Evolutionary conservation across 176 grass and related monocot genomes (phyloP), one percentile per base, ranked within the genome.

Genomic region (Oryza meridionalis): DNA sequence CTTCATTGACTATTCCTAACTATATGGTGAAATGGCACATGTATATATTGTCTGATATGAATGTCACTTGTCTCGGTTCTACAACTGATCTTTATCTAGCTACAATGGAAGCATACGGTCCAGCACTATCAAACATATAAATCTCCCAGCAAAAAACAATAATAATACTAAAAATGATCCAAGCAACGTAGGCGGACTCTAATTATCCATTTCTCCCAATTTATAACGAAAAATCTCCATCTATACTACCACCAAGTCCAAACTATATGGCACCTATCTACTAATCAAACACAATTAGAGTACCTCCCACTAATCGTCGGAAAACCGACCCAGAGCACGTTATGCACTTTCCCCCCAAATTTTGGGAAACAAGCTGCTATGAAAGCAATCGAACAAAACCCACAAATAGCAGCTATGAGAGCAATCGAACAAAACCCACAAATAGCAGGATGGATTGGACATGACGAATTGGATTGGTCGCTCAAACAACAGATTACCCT

Each of bases 1-100:
- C 53, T 31, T 80, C 4, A 75, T 62, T 25, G 47, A 75, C 42
- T 40, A 21, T 24, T 61, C 40, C 29, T 17, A 82, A 42, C 42
- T 27, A 58, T 6, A 67, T 9, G 37, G 11, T 35, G 19, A 8
- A 77, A 63, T 27, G 7, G 33, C 38, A 67, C n/a, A 55, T 16
- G 51, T 29, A 77, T 38, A 22, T 73, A 78, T 25, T 31, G 24
- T n/a, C 29, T 50, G 27, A 32, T 31, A 11, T 49, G 24, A 15
- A 67, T 70, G 58, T 81, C 46, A 85, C 24, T 27, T 24, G 0
- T 81, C 31, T 86, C 11, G 73, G 69, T 38, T 77, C 61, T 49
- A 22, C 29, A 50, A 13, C 59, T 14, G 16, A 7, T 46, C 73
- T 62, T 61, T 29, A 9, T 6, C 12, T 1, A 24, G 17, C 22